Conservation (phyloP, 176 grass and related monocot genomes). For the Pontederia paniculata region DNA sequence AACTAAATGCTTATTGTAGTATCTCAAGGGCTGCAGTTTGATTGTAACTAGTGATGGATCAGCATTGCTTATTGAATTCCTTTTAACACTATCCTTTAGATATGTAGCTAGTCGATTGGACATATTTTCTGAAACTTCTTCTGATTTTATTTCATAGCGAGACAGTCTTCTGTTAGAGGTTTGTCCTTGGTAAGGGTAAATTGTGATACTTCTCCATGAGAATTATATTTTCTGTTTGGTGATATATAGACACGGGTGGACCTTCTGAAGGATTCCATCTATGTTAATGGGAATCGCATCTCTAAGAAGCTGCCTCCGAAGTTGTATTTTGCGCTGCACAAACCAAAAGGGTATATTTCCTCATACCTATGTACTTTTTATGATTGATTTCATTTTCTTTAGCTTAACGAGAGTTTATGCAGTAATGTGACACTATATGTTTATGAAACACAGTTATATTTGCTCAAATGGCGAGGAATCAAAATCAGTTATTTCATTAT, state of each 20-base stretch:
- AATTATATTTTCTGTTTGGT: constrained; percentile 8
- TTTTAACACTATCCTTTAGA: too few relatives aligned
- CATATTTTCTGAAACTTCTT: too few relatives aligned
- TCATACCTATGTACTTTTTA: too few relatives aligned
- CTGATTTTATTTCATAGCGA: too few relatives aligned
- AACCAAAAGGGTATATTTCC: constrained; percentile 63
- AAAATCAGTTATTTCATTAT: constrained; percentile 74
- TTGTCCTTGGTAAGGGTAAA: not conserved
- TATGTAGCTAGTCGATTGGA: too few relatives aligned
- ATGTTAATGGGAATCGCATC: constrained; percentile 78
- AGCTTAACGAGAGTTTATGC: not conserved
- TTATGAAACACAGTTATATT: constrained; percentile 47
- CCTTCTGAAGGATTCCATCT: constrained; percentile 82
- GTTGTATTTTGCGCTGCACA: constrained; percentile 87
- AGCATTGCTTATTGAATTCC: too few relatives aligned
- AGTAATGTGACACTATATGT: not conserved
- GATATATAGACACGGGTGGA: constrained; percentile 62
- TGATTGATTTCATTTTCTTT: not conserved
- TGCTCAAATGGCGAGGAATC: constrained; percentile 73
- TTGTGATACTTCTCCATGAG: not conserved
- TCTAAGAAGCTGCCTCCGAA: constrained; percentile 80
- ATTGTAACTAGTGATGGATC: too few relatives aligned
- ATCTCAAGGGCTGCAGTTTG: too few relatives aligned
- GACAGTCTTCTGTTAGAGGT: too few relatives aligned
- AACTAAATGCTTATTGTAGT: not conserved